These are phyloP conservation scores for Aechmea fasciata DNA, from an alignment of 176 grass and related monocot species.

Conservation along the genomic window DNA sequence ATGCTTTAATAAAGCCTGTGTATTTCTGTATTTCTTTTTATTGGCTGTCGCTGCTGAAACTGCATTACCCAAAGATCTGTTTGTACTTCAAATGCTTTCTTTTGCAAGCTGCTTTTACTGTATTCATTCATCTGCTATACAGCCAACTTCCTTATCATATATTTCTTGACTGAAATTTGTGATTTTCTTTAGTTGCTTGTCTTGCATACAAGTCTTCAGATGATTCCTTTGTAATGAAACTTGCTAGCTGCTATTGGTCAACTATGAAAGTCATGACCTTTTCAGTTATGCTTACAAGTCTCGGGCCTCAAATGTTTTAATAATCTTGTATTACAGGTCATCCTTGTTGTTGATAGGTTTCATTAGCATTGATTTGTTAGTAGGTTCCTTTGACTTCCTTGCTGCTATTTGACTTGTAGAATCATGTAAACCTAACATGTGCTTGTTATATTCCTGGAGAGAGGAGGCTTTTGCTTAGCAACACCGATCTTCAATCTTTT, in stretches of 20 bases:
- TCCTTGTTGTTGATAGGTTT: background rate
- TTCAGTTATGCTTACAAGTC: too few species aligned
- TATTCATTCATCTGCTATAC: background rate
- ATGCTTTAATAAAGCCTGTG: constrained; percentile 6
- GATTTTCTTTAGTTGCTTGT: too few species aligned
- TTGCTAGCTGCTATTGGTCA: too few species aligned
- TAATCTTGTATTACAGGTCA: background rate
- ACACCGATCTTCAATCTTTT: too few species aligned
- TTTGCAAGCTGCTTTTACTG: background rate
- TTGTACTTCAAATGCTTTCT: background rate
- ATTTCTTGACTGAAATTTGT: too few species aligned
- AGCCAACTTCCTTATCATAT: background rate
- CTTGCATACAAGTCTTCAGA: too few species aligned
- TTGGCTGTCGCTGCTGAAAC: background rate
- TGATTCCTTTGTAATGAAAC: too few species aligned
- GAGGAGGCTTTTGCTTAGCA: too few species aligned
- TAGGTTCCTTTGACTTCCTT: too few species aligned
- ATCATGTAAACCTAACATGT: background rate
- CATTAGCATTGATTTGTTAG: too few species aligned
- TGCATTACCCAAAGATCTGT: constrained; percentile 2
- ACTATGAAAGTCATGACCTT: too few species aligned
- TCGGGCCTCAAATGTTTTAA: background rate
- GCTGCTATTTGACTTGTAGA: too few species aligned
- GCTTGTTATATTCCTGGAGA: background rate
- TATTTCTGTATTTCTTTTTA: background rate